A percentile compares a stretch with the other conserved stretches of the same genome.
These are phyloP conservation scores for Dichotomopilus funicola DNA, from an alignment of 2,329 filamentous ascomycete species.

Conservation along the genomic window DNA sequence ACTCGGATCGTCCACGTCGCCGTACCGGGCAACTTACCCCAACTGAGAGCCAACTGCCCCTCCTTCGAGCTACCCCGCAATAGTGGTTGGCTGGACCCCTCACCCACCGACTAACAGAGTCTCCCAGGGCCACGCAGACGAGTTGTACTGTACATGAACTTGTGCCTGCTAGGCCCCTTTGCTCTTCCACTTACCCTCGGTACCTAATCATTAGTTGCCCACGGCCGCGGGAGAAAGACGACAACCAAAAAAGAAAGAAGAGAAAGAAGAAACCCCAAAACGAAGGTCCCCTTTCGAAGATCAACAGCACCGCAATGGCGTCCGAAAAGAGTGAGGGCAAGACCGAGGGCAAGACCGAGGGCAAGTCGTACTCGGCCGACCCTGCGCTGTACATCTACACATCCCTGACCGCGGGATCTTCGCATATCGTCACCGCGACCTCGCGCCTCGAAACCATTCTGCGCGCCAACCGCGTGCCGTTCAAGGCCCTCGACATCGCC, in stretches of 20 bases:
- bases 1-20: no score
- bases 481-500: constrained; percentile 85
- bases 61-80: constrained; percentile 3
- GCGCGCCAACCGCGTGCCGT: constrained; percentile 88
- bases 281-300: neutral
- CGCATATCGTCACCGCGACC: constrained; percentile 92
- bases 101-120: neutral
- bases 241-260: neutral
- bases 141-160: no score
- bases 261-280: neutral
- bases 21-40: no score
- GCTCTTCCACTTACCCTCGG: no score
- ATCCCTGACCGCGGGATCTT: constrained; percentile 89
- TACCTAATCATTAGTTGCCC: neutral
- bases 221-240: neutral
- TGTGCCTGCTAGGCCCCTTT: no score
- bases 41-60: neutral
- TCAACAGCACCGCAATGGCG: constrained; percentile 8
- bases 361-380: constrained; percentile 37
- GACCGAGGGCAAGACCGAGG: neutral
- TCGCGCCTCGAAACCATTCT: constrained; percentile 94
- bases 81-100: neutral
- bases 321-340: constrained; percentile 12
- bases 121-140: no score
- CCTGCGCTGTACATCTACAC: constrained; percentile 89